Percentiles rank a stretch among this genome's conserved stretches.
Conservation (phyloP, 2,329 filamentous ascomycete species). For the Monosporascus cannonballus region DNA sequence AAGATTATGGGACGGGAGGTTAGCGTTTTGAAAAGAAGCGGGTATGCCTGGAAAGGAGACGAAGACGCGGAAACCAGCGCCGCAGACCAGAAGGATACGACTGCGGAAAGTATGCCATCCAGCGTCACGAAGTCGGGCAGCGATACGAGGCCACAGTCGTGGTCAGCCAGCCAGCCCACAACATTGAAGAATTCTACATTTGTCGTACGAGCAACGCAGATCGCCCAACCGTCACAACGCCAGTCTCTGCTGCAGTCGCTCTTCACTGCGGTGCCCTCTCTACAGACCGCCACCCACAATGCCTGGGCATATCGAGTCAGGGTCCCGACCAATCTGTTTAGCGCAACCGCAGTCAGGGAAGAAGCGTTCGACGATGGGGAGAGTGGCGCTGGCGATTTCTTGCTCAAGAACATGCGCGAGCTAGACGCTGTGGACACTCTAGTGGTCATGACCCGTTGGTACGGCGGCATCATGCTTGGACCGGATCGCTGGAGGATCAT, state of each 20-base stretch:
- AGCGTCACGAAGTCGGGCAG: conserved; percentile 10
- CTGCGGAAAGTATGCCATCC: conserved; percentile 7
- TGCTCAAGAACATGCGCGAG: conserved; percentile 49
- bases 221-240: conserved; percentile 34
- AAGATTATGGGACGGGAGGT: conserved; percentile 69
- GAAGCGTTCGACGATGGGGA: conserved; percentile 58
- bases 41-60: conserved; percentile 56
- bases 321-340: conserved; percentile 25
- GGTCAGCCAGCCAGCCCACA: conserved; percentile 47
- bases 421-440: conserved; percentile 44
- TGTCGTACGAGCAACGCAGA: conserved; percentile 43
- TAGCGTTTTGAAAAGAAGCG: conserved; percentile 69
- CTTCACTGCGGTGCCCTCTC: conserved; percentile 39
- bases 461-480: conserved; percentile 55
- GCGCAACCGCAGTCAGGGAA: conserved; percentile 36
- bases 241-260: conserved; percentile 39
- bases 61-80: conserved; percentile 18
- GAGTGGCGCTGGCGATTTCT: conserved; percentile 49
- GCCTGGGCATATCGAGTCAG: conserved; percentile 46
- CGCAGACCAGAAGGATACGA: conserved; percentile 7
- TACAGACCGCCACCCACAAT: conserved; percentile 53
- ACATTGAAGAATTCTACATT: conserved; percentile 51
- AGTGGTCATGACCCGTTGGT: conserved; percentile 57
- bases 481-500: conserved; percentile 59
- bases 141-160: conserved; percentile 27